Base-by-base conservation (phyloP, 2,329 filamentous ascomycete species). In the Phyllosticta capitalensis region DNA sequence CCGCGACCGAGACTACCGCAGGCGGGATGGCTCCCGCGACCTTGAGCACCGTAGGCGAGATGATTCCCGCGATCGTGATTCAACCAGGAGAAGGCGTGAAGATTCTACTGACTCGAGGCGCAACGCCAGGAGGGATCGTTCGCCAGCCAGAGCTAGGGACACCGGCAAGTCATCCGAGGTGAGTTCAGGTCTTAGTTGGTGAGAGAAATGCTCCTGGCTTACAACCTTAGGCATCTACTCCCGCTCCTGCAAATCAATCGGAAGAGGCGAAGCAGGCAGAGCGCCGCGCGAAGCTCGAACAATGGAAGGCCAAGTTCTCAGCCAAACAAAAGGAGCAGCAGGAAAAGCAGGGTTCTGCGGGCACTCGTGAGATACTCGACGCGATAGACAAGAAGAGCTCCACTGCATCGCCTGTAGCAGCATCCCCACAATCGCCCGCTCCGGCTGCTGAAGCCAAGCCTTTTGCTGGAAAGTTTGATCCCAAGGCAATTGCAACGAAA, bases 401-500 rank as follows among this genome's bases (percentile, higher is more conserved):
- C 24, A 48, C 58, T 21, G 54, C 58, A 28, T 56, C 59, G 4
- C 52, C 55, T 1, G 24, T 50, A n/a, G 54, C 51, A 9, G 51
- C 55, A 14, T 52, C 58, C 22, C 52, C 78, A n/a, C 72, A 73
- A 51, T 58, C 65, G 28, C 59, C 63, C 7, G 60, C 66, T 5
- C 63, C 68, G 26, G 61, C 65, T 6, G 57, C 65, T 33, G 53
- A 59, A 24, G 60, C 48, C 75, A 82, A 30, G 80, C 76, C 83
- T 12, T 89, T 90, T 68, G 80, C 85, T 63, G 87, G 88, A 66
- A 95, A 94, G 71, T 92, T 94, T 67, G 88, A 95, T 66, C 88
- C 89, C 5, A 95, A 95, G 72, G 87, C 85, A 20, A 91, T 94
- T 65, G 87, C 84, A 49, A 95, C 92, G 72, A 94, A 89, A 71